phyloP scores from a whole-genome alignment of 225 moss, liverwort and hornwort species.

The Marchantia paleacea region DNA sequence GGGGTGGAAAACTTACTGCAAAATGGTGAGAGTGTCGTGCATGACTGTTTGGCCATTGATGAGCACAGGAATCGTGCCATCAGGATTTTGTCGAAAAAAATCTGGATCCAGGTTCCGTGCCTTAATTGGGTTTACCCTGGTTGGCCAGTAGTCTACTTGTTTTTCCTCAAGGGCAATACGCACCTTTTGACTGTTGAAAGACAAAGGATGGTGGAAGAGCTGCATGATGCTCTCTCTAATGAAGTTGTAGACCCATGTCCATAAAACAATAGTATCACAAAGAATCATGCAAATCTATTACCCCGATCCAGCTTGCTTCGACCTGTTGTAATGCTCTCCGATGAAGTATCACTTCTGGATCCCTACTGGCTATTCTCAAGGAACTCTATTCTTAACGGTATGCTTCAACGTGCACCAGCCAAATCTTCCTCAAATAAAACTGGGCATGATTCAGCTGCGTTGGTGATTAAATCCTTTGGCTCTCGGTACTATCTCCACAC shows the following conservation, averaged over 20 bases:
- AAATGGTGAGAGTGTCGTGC: constrained; percentile 61
- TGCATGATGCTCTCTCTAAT: constrained; percentile 53
- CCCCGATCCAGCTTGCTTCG: not conserved
- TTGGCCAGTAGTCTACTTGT: constrained; percentile 54
- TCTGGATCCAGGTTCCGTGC: constrained; percentile 67
- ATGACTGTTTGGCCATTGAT: constrained; percentile 48
- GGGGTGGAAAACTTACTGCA: constrained; percentile 51
- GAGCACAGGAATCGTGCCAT: constrained; percentile 57
- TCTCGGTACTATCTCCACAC: not conserved
- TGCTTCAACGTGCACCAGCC: too few relatives aligned
- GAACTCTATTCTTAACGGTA: not conserved
- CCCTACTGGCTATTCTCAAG: not conserved
- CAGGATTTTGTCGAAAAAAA: constrained; percentile 63
- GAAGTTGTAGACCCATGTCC: not conserved
- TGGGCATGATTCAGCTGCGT: not conserved
- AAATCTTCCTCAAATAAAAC: not conserved
- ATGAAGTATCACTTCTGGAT: not conserved
- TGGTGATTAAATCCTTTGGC: not conserved
- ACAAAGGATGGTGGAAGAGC: constrained; percentile 67
- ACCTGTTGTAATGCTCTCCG: not conserved
- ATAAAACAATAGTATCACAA: not conserved
- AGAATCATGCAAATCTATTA: not conserved
- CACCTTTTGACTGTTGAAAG: constrained; percentile 72
- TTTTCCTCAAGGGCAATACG: constrained; percentile 69
- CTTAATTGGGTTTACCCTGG: constrained; percentile 67